Base-by-base conservation (phyloP, 192 early-diverging fungal genomes). In the Podila epigama region DNA sequence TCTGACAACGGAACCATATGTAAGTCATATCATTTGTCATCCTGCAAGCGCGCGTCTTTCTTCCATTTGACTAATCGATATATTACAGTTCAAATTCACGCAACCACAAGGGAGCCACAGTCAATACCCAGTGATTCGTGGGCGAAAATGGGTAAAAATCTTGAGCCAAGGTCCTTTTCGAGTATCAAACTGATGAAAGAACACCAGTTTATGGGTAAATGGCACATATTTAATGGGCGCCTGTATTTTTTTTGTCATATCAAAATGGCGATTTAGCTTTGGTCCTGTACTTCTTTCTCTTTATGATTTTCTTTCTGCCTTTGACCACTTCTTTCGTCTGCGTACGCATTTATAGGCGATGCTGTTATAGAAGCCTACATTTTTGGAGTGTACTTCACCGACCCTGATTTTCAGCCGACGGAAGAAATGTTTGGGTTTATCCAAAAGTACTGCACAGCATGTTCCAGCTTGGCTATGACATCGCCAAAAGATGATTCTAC, bases 141-240 rank as follows among this genome's bases (percentile, higher is more conserved):
- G 67, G 67, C 10, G 0, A 34, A 42, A 1, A 40, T 58, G n/a
- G 15, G 31, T 3, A 69, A 69, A 22, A 27, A 20, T 2, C 34
- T 60, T 10, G 36, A 51, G 15, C n/a, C 57, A 16, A 56, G 44
- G 25, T 1, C 52, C 13, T 60, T 69, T 60, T 15, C 1, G 6
- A 60, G 44, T n/a, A 60, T 69, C 18, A 48, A 34, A 13, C 60
- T 39, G 3, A 12, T 69, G 25, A 57, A 31, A 4, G 67, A 69
- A 3, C 67, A 69, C 37, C 34, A 42, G 9, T 69, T 54, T 20
- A 69, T 69, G 67, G 67, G 67, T 60, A 60, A 58, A 48, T 52
- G 41, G 12, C 41, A 42, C 1, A 1, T n/a, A 12, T 1, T 42
- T 42, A n/a, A 12, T 42, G 41, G 13, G 12, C n/a, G 41, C 12